Percentiles rank a stretch among this genome's conserved stretches.
phyloP scores from a whole-genome alignment of 2,329 filamentous ascomycete species.

The Cercospora sp. region DNA sequence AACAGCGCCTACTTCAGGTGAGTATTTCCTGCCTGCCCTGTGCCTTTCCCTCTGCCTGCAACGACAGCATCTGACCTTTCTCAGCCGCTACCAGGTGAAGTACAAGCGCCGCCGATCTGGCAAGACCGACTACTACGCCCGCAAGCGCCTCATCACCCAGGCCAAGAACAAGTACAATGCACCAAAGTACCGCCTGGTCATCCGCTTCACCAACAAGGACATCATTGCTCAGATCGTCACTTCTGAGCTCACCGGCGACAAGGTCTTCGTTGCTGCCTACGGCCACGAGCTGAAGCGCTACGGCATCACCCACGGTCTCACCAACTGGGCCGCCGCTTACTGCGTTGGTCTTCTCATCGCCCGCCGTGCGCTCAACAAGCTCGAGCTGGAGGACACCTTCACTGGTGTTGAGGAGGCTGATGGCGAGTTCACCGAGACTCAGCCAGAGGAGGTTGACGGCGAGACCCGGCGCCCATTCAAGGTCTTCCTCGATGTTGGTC shows the following conservation, averaged over 20 bases:
- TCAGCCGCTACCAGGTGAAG: slow-evolving; percentile 98
- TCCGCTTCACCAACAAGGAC: slow-evolving; percentile 82
- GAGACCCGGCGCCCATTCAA: slow-evolving; percentile 96
- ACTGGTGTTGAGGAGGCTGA: slow-evolving; percentile 93
- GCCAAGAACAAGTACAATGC: slow-evolving; percentile 99
- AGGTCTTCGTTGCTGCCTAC: slow-evolving; percentile 91
- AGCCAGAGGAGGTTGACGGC: slow-evolving; percentile 86
- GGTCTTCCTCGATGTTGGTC: slow-evolving; percentile 96
- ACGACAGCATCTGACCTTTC: slow-evolving; percentile 89
- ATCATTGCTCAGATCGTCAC: slow-evolving; percentile 97
- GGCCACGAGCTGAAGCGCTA: slow-evolving; percentile 97
- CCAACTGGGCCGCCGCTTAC: slow-evolving; percentile 99
- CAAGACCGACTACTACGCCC: slow-evolving; percentile 99
- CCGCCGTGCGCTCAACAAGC: slow-evolving; percentile 95
- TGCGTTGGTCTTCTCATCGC: slow-evolving; percentile 94
- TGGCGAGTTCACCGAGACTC: slow-evolving; percentile 93
- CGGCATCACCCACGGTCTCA: slow-evolving; percentile 96
- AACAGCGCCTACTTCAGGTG: slow-evolving; percentile 15
- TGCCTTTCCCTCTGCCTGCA: slow-evolving; percentile 83
- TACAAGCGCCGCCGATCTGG: slow-evolving; percentile 94
- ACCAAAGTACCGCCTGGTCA: slow-evolving; percentile 98
- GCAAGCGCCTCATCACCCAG: slow-evolving; percentile 99
- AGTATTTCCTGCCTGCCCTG: not conserved
- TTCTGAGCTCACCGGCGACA: slow-evolving; percentile 96
- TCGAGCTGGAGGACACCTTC: slow-evolving; percentile 91